Evolutionary conservation across 2,329 filamentous ascomycete species (phyloP), one percentile per base, ranked within the genome.

Genomic region (Xylaria digitata): DNA sequence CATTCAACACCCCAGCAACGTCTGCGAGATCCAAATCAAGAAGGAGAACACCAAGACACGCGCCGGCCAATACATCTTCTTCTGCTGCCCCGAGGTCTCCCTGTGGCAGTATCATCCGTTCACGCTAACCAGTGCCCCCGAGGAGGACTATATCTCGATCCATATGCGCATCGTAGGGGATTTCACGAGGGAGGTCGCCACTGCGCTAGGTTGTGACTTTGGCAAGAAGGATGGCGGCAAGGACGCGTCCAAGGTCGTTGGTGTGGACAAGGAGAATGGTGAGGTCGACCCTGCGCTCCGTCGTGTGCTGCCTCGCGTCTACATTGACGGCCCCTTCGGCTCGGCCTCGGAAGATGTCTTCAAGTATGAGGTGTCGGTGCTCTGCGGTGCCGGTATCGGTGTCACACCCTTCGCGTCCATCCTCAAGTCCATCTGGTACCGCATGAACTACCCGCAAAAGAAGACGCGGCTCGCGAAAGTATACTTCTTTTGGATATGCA

Each of bases 401-500:
- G 92, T 94, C 13, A 95, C 92, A n/a, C 92, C 92, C 0, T 95
- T 94, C 80, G 92, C 92, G 13, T 93, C 91, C 0, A 94, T 95
- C 73, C 85, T 95, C 76, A 96, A 96, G 84, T 94, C 91, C 60
- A 95, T 96, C 80, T 96, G 93, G 93, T 96, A 96, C 83, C 89
- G 92, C 56, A 94, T 95, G 90, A 95, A 94, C 84, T 94, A 93
- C 80, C 91, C 91, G 2, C 90, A 92, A 78, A 88, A 90, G 79
- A 91, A 91, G 81, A 94, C 92, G 2, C 86, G 92, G 3, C 85
- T 96, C 49, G 86, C 90, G 75, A 96, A 96, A 80, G 92, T 96
- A 26, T 96, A 96, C 83, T 96, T 96, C 83, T 94, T 96, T 86
- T 96, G 93, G 93, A 90, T 96, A 69, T 95, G 92, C 84, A 87